Base-by-base conservation (phyloP, 768 basidiomycete genomes). In the Strobilomyces echinocephalus region DNA sequence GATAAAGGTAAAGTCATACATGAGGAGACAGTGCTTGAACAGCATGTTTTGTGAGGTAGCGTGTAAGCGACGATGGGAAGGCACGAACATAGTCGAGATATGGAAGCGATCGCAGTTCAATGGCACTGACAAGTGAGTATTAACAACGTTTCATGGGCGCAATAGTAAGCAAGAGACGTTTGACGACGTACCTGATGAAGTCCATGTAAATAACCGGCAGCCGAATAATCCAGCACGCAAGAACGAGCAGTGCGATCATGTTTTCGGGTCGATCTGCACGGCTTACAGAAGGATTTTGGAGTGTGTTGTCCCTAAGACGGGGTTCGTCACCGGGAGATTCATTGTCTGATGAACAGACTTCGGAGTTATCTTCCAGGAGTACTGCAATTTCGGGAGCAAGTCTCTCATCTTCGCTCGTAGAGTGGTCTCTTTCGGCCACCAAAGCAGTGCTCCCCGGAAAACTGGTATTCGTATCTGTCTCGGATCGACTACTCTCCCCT, bases 151-250 rank as follows among this genome's bases (percentile, higher is more conserved):
- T 30, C 45, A 31, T 46, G 52, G 26, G 48, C 39, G 15, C 21
- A 52, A 42, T 30, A 24, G 26, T 9, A 35, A 44, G n/a, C 5
- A 12, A 34, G 18, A 18, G 30, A 24, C 24, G 34, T 35, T 24
- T 4, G 24, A 24, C 16, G 18, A 52, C 18, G 14, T 33, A 47
- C 65, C 74, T 75, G 41, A 84, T 76, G 46, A 95, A 78, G 63
- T 97, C 92, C 61, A 77, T 78, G 61, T 84, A 88, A 60, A 88
- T 72, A 11, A 88, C 73, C 0, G 93, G 91, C 35, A 93, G 67
- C 18, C 93, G 78, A 66, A 95, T 63, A 20, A 80, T 83, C 90
- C 90, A 93, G 58, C 86, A 88, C 3, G 80, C 88, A 5, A 93
- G 66, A 16, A 88, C 73, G 5, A 95, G 73, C 39, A 93, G 76